A percentile compares a stretch with the other conserved stretches of the same genome.
phyloP scores from a whole-genome alignment of 2,329 filamentous ascomycete genomes.

The Colletotrichum tropicale region DNA sequence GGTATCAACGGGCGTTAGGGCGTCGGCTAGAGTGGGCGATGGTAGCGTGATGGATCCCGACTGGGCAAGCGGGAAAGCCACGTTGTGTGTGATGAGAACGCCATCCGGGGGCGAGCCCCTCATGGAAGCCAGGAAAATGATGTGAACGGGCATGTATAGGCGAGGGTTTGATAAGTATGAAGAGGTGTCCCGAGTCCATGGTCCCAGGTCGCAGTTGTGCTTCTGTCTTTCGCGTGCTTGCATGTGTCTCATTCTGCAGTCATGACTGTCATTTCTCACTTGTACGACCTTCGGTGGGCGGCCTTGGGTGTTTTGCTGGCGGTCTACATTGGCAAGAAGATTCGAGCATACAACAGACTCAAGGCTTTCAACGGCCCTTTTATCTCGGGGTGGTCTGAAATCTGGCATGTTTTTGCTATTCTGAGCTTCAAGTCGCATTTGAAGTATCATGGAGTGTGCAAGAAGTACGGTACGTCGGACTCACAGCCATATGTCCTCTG shows the following conservation, averaged over 20 bases:
- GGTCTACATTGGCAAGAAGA: background rate
- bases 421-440: slow-evolving; percentile 14
- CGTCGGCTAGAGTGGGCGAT: background rate
- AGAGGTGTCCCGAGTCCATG: background rate
- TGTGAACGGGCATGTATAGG: background rate
- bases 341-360: slow-evolving; percentile 6
- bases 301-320: background rate
- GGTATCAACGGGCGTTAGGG: background rate
- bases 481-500: too few relatives aligned
- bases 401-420: slow-evolving; percentile 3
- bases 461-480: slow-evolving; percentile 2
- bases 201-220: background rate
- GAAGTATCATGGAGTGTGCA: slow-evolving; percentile 8
- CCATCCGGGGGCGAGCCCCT: background rate
- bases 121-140: background rate
- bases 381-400: background rate
- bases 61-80: background rate
- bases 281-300: slow-evolving; percentile 5
- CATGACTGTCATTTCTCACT: background rate
- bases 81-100: background rate
- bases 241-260: background rate
- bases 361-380: slow-evolving; percentile 9
- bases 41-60: background rate
- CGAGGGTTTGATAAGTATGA: background rate
- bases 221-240: background rate